Conservation (phyloP, 345 rosid species). For the Brassica rapa region DNA sequence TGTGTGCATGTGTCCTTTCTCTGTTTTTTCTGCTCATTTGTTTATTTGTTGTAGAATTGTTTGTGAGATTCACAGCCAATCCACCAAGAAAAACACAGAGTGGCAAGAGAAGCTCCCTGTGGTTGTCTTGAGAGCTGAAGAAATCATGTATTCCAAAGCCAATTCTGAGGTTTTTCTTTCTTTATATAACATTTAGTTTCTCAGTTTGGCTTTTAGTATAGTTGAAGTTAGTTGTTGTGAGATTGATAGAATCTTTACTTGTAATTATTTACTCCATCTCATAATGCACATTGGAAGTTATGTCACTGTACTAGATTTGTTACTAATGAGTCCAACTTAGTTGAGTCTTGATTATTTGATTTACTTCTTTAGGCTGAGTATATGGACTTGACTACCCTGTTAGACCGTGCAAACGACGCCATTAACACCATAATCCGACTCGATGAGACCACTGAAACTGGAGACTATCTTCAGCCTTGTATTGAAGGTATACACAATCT, state of each 20-base stretch:
- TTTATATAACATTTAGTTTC: not conserved
- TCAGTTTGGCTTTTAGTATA: not conserved
- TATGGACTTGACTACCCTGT: conserved; percentile 61
- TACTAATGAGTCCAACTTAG: not conserved
- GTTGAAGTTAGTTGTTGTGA: not conserved
- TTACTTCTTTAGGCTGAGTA: conserved; percentile 63
- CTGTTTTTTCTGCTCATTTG: not conserved
- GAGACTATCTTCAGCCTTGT: conserved; percentile 84
- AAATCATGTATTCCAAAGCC: conserved; percentile 96
- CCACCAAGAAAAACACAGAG: conserved; percentile 81
- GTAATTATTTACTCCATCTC: not conserved
- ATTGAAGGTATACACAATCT: conserved; percentile 69
- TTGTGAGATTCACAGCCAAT: conserved; percentile 59
- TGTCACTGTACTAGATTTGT: not conserved
- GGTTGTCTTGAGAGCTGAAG: conserved; percentile 86
- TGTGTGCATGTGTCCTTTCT: conserved; percentile 18
- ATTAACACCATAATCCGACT: conserved; percentile 83
- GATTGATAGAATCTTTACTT: not conserved
- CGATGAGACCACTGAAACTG: conserved; percentile 79
- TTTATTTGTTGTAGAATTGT: conserved; percentile 55
- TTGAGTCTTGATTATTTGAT: not conserved
- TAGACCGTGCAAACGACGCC: conserved; percentile 88
- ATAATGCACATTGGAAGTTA: not conserved
- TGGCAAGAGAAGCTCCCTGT: conserved; percentile 92
- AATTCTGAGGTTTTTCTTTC: conserved; percentile 76